Evolutionary conservation across 176 grass and related monocot species (phyloP), one percentile per base, ranked within the genome.

Genomic region (Tillandsia fasciculata): DNA sequence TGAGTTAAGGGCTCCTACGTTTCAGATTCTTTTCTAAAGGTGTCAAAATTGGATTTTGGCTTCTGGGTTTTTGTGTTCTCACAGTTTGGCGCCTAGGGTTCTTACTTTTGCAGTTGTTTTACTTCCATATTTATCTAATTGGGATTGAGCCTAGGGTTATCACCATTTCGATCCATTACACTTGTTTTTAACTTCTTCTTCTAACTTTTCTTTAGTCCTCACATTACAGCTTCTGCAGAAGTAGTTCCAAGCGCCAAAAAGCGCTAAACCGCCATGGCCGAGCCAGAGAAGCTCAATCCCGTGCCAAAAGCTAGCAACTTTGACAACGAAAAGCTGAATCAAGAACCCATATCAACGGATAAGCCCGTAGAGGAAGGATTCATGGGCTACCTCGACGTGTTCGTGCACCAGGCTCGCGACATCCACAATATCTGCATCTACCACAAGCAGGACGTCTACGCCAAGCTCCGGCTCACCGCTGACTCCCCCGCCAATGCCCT

Each of bases 401-500:
- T 61, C 17, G 10, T 61, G 8, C 56, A 61, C 56, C 56, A 61
- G 22, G 56, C 56, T 2, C 56, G 56, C 15, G 56, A 23, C 56
- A 61, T 61, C 4, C 56, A 61, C 56, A 61, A 61, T n/a, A 61
- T 61, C 56, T 61, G 56, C 56, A 61, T 61, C 56, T 61, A 61
- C 13, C 56, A 61, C 56, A 61, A 61, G 56, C 56, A 61, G 22
- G 56, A 61, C 22, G 56, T 61, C 1, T 61, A 61, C 10, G 56
- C 56, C 8, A 61, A 61, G 56, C 56, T 61, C 56, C 18, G 12
- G 11, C 56, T 61, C 15, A 61, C 56, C n/a, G 22, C 17, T 2
- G 56, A 61, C 56, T 42, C 33, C 33, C 85, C 79, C 15, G 79
- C 77, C 26, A 73, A 68, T 49, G 78, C 93, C 9, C 78, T 85